These are phyloP conservation scores for Suhomyces prunicola DNA, from an alignment of 805 yeast species.

Conservation along the genomic window DNA sequence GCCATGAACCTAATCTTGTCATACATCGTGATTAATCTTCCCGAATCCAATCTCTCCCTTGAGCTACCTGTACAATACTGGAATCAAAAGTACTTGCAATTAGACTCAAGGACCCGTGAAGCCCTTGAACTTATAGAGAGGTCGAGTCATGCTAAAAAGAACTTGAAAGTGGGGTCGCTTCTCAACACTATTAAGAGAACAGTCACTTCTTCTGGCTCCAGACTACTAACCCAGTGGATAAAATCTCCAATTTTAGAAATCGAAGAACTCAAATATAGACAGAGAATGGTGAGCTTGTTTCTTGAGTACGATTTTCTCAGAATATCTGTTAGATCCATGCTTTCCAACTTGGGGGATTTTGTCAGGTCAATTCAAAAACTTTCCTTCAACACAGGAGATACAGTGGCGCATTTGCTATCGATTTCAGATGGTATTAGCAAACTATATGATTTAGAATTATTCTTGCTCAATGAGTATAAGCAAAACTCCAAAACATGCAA, in stretches of 20 bases:
- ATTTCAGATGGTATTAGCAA: constrained; percentile 31
- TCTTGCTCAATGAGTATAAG: constrained; percentile 17
- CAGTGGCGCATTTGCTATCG: constrained; percentile 25
- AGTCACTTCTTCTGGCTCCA: constrained; percentile 74
- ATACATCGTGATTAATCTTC: constrained; percentile 73
- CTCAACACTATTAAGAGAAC: constrained; percentile 70
- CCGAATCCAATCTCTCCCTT: constrained; percentile 59
- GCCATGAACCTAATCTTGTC: constrained; percentile 55
- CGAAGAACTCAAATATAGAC: constrained; percentile 52
- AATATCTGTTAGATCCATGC: constrained; percentile 25
- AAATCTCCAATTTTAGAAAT: constrained; percentile 70
- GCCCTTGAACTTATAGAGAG: constrained; percentile 73
- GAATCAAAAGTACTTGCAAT: constrained; percentile 57
- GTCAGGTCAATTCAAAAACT: constrained; percentile 56
- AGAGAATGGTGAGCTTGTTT: constrained; percentile 33
- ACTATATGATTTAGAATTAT: constrained; percentile 14
- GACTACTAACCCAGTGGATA: constrained; percentile 79
- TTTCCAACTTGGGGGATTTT: constrained; percentile 54
- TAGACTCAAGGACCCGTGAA: constrained; percentile 75
- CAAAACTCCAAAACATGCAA: constrained; percentile 20
- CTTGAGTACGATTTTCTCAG: constrained; percentile 18
- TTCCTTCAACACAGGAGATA: constrained; percentile 33
- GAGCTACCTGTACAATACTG: constrained; percentile 63
- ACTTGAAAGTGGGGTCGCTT: constrained; percentile 64
- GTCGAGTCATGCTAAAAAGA: constrained; percentile 36